Conservation (phyloP, 2,329 filamentous ascomycete genomes). For the Aureobasidium sp. region DNA sequence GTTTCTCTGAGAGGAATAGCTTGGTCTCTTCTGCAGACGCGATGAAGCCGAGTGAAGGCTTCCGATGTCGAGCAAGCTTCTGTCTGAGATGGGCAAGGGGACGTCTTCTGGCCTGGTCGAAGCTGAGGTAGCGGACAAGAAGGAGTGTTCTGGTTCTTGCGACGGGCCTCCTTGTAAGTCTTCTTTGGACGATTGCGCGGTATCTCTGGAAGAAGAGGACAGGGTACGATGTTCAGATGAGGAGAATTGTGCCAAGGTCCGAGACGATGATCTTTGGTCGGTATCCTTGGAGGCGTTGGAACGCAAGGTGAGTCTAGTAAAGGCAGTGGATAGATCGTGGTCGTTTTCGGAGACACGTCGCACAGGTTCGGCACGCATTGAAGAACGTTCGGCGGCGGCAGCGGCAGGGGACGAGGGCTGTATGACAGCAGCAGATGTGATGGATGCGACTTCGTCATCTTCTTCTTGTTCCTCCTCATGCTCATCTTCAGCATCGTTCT, state of each 20-base stretch:
- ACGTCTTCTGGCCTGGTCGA: constrained; percentile 9
- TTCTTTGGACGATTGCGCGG: not conserved
- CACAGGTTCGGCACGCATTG: not conserved
- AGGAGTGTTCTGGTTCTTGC: not conserved
- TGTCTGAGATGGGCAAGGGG: constrained; percentile 3
- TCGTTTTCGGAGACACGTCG: not conserved
- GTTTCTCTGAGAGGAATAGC: constrained; percentile 45
- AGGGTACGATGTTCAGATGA: not conserved
- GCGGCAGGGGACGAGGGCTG: constrained; percentile 35
- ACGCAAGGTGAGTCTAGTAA: constrained; percentile 5
- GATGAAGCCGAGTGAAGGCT: constrained; percentile 16
- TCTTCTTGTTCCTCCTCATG: constrained; percentile 18
- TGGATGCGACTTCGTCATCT: constrained; percentile 11
- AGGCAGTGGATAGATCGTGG: constrained; percentile 1
- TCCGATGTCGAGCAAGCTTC: constrained; percentile 10
- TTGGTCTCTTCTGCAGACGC: constrained; percentile 38
- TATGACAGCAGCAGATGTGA: not conserved
- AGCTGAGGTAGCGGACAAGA: not conserved
- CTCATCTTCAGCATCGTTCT: constrained; percentile 15
- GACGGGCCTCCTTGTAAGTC: not conserved
- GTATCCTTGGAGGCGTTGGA: not conserved
- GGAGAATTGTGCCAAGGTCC: not conserved
- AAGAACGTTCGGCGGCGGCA: constrained; percentile 29
- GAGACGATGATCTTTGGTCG: not conserved
- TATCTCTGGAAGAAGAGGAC: not conserved